Base-by-base conservation (phyloP, 2,329 filamentous ascomycete species). In the Thelonectria rubi region DNA sequence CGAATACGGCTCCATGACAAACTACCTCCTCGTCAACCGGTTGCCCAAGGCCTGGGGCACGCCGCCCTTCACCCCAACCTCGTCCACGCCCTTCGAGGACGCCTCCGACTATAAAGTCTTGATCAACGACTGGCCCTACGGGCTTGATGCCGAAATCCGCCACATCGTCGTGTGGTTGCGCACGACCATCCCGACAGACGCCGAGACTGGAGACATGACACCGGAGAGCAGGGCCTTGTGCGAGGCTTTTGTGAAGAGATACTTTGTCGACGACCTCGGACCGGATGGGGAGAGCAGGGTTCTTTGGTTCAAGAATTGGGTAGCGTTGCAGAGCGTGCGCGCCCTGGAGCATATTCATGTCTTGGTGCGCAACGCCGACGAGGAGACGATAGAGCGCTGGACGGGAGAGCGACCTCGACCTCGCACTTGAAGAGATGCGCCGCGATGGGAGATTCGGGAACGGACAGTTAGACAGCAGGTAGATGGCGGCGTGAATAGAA, bases 241-340 rank as follows among this genome's bases (percentile, higher is more conserved):
- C 39, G 83, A 87, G 48, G 81, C 82, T 10, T 97, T 92, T 74
- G 88, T 97, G 32, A 77, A 86, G 66, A 82, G 80, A 64, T 89
- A 84, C 15, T 97, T 97, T 73, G 79, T 85, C 34, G 80, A 84
- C n/a, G 78, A 76, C 30, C 78, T 91, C 12, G 83, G 82, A 0
- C 74, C 76, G 0, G 79, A 76, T 3, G 83, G 82, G n/a, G 76
- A 78, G 58, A 77, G 82, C 6, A 80, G 78, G 50, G 86, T 90
- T 46, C 75, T 93, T 63, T 98, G 93, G 93, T 97, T 97, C 79
- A 96, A 94, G 84, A 97, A 97, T 71, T 97, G 93, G 93, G 88
- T 88, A 62, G 88, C 88, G 24, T 79, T 97, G 74, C 96, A 97
- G 81, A 96, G 92, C 70, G 91, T 97, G 43, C 87, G 94, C 70